phyloP scores from a whole-genome alignment of 2,329 filamentous ascomycete genomes.

The Ophiognomonia clavigignenti-juglandacearum region DNA sequence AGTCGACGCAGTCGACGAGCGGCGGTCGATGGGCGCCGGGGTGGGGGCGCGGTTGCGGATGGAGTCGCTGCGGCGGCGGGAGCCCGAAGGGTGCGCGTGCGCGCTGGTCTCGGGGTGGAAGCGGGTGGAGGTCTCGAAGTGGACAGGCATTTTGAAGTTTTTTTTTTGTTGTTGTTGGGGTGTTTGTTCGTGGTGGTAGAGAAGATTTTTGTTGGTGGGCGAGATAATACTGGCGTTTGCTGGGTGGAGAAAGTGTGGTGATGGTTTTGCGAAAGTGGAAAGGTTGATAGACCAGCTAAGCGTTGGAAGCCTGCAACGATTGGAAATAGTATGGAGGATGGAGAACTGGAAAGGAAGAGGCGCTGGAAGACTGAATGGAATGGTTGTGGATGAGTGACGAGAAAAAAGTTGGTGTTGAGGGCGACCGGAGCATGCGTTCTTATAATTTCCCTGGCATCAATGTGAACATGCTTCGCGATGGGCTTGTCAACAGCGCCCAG shows the following conservation, averaged over 20 bases:
- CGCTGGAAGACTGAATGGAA: background rate
- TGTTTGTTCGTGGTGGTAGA: background rate
- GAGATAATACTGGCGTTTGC: background rate
- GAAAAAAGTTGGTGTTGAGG: too few relatives aligned
- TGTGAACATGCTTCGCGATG: too few relatives aligned
- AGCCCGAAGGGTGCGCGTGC: slow-evolving; percentile 8
- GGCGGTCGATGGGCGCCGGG: slow-evolving; percentile 8
- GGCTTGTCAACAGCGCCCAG: too few relatives aligned
- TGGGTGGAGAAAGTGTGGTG: background rate
- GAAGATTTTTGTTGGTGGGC: background rate
- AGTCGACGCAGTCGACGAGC: slow-evolving; percentile 8
- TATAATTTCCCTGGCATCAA: too few relatives aligned
- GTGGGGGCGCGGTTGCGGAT: slow-evolving; percentile 11
- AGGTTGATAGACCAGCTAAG: slow-evolving; percentile 1
- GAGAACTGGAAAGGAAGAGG: background rate
- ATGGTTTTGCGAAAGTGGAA: too few relatives aligned
- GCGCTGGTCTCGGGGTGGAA: slow-evolving; percentile 13
- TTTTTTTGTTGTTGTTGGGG: too few relatives aligned
- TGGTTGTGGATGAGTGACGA: too few relatives aligned
- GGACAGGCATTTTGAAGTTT: slow-evolving; percentile 14
- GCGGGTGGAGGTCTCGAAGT: slow-evolving; percentile 13
- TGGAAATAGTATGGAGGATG: background rate
- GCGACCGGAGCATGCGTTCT: too few relatives aligned
- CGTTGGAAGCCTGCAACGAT: slow-evolving; percentile 7
- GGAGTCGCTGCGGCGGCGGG: slow-evolving; percentile 5